Evolutionary conservation across 1,284 basidiomycete species (phyloP).

Genomic region (Takashimella tepidaria): DNA sequence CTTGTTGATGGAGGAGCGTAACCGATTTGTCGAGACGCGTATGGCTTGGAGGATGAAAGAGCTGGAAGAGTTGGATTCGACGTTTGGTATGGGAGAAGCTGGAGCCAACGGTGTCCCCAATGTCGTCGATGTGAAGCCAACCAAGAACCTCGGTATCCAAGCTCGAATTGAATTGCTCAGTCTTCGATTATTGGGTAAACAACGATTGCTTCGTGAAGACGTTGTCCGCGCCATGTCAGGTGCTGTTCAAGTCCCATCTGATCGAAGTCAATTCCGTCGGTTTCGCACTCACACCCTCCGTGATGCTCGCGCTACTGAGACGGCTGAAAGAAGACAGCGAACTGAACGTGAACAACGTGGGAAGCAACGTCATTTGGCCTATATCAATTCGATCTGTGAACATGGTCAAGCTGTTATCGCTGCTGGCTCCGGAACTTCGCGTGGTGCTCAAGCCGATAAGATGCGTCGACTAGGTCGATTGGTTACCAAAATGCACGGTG

Average conservation of each 20-base stretch:
- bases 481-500: conserved; percentile 51
- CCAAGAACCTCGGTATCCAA: conserved; percentile 53
- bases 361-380: conserved; percentile 94
- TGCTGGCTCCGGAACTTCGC: conserved; percentile 48
- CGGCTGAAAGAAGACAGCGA: conserved; percentile 85
- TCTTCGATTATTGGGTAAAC: conserved; percentile 85
- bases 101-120: conserved; percentile 52
- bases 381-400: conserved; percentile 78
- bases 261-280: conserved; percentile 86
- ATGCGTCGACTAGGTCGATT: conserved; percentile 48
- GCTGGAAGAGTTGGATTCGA: conserved; percentile 76
- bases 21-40: conserved; percentile 83
- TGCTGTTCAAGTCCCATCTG: conserved; percentile 83
- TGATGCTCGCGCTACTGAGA: conserved; percentile 86
- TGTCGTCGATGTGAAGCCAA: conserved; percentile 51
- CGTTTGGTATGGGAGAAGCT: conserved; percentile 69
- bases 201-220: conserved; percentile 76
- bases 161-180: conserved; percentile 92
- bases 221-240: conserved; percentile 84
- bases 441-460: conserved; percentile 39
- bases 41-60: conserved; percentile 86
- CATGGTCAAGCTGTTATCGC: conserved; percentile 75
- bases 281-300: conserved; percentile 81
- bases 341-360: conserved; percentile 87
- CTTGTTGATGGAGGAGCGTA: conserved; percentile 82